Conservation (phyloP, 2,329 filamentous ascomycete species). For the Penicillium sp. region DNA sequence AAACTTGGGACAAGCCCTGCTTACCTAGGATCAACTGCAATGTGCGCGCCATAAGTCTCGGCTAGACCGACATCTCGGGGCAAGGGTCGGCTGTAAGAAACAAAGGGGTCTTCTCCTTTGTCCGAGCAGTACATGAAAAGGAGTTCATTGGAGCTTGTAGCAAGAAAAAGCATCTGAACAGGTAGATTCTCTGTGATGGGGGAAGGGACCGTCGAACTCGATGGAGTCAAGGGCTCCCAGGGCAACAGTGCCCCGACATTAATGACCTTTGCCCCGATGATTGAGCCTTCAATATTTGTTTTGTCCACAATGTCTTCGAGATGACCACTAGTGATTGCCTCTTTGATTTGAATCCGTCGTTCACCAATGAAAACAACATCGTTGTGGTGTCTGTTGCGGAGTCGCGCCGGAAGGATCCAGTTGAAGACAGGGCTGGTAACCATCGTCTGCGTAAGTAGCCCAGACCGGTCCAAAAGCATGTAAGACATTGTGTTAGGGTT, state of each 20-base stretch:
- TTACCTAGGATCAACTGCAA: conserved; percentile 75
- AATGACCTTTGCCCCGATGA: conserved; percentile 74
- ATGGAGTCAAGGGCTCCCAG: conserved; percentile 30
- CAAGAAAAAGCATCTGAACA: conserved; percentile 75
- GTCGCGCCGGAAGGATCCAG: conserved; percentile 73
- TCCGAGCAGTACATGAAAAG: conserved; percentile 69
- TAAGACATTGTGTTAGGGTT: background rate
- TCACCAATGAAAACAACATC: conserved; percentile 87
- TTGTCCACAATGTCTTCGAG: conserved; percentile 74
- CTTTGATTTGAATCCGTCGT: conserved; percentile 73
- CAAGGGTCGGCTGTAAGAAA: conserved; percentile 56
- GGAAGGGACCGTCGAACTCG: conserved; percentile 14
- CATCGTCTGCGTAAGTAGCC: conserved; percentile 73
- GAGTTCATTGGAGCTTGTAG: conserved; percentile 67
- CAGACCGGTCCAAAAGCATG: too few relatives aligned
- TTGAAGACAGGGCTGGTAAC: conserved; percentile 70
- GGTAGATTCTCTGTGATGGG: conserved; percentile 48
- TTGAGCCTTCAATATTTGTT: conserved; percentile 71
- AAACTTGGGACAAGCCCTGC: conserved; percentile 20
- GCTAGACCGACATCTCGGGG: conserved; percentile 54
- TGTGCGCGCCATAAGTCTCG: conserved; percentile 58
- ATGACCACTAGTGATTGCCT: conserved; percentile 62
- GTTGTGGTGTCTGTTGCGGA: conserved; percentile 66
- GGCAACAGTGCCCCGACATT: conserved; percentile 52
- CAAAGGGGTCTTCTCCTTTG: conserved; percentile 54